Evolutionary conservation across 2,329 filamentous ascomycete genomes (phyloP), one percentile per base, ranked within the genome.

Genomic region (Lachnum nothofagi): DNA sequence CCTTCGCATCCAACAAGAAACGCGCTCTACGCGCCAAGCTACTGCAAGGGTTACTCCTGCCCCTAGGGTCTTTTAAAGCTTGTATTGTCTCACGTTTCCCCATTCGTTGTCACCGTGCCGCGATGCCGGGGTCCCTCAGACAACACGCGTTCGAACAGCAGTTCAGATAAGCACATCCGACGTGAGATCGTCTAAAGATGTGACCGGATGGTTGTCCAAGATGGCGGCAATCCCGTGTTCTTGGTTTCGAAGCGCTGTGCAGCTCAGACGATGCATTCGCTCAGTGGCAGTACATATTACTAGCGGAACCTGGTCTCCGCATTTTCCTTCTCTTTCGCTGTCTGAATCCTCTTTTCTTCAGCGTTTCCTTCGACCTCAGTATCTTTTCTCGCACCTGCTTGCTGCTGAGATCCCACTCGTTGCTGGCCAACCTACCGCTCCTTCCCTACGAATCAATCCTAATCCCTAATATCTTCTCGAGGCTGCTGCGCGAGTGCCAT

Each of bases 181-280:
- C 16, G 45, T 38, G 24, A 48, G 39, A 48, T 48, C 45, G 42
- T 27, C 45, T 9, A 3, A 48, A 37, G 24, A 10, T 48, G 45
- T 34, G 45, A 48, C 45, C n/a, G 24, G 19, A n/a, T 27, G 12
- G 16, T 31, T n/a, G 41, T 39, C 3, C 12, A 16, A 10, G 37
- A 20, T 10, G 12, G 17, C 10, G 10, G 37, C 17, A 22, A 12
- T 19, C 12, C 29, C 45, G 12, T 25, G 22, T 16, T 37, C n/a
- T 42, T 33, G 29, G 23, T n/a, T 46, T 17, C 25, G 43, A 23
- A 6, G 19, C 22, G 23, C 16, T 41, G 44, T 20, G 20, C 24
- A 25, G 22, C 24, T 29, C 20, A 35, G 20, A 22, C 24, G 17
- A 14, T 14, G 31, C 12, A 10, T 38, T 38, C 33, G 29, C 35